Evolutionary conservation across 2,329 filamentous ascomycete genomes (phyloP), one percentile per base, ranked within the genome.

Genomic region (Botryotinia calthae): DNA sequence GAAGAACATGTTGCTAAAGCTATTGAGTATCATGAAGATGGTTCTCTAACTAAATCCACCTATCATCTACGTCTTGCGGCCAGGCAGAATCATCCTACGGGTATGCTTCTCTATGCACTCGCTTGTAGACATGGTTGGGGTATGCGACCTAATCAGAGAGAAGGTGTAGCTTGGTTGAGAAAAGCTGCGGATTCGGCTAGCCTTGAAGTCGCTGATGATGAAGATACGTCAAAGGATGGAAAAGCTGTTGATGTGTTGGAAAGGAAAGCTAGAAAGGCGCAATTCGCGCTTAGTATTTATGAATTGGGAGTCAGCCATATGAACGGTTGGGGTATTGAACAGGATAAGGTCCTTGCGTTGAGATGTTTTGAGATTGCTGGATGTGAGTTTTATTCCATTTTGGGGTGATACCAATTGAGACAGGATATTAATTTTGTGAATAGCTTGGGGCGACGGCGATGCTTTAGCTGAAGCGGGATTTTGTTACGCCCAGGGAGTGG

Each of bases 81-180:
- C 0, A 90, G 91, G 78, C 91, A 93, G 72, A 93, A 94, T 64
- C 89, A 97, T 73, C 93, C 96, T 0, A 97, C 95, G 0, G 96
- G 92, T 34, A 99, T 99, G 96, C 88, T 99, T 20, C 86, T 98
- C 46, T 99, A 98, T 82, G 96, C 95, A 8, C 87, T 99, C 51
- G 96, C 96, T 18, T 98, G 95, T 80, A 89, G 96, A 67, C 96
- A 99, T 80, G 96, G 96, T 66, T 99, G 96, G 96, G 96, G 96
- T 28, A 98, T 98, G 93, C 91, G 95, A 16, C 89, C 94, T 12
- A 98, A 97, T 81, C 94, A 94, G 79, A 87, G 87, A 65, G 96
- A 99, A 82, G 96, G 94, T 12, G 93, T 98, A 0, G 88, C 91
- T 78, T 99, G 96, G 96, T 85, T 99, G 72, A 90, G 94, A 63